Conservation (phyloP, 2,329 filamentous ascomycete species). For the Beauveria sp. region DNA sequence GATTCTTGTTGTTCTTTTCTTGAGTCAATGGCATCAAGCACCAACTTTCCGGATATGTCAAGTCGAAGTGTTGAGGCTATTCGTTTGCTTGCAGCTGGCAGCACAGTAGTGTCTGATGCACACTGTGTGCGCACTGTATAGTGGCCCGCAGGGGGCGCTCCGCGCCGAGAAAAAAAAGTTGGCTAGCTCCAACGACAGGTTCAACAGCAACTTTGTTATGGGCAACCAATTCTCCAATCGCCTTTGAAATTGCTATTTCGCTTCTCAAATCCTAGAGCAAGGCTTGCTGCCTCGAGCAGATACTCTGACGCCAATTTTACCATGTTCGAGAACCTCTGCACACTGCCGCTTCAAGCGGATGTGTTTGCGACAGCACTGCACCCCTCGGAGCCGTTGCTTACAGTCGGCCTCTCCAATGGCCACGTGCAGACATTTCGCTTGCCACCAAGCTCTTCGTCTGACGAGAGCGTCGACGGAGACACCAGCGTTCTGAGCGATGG, state of each 20-base stretch:
- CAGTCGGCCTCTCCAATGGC: conserved; percentile 76
- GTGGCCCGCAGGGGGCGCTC: neutral
- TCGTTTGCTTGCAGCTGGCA: neutral
- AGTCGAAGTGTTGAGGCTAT: neutral
- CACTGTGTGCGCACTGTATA: conserved; percentile 3
- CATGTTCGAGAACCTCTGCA: conserved; percentile 92
- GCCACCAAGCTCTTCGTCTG: conserved; percentile 43
- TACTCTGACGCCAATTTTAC: neutral
- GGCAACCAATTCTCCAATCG: neutral
- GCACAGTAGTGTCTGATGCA: neutral
- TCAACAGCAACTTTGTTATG: neutral
- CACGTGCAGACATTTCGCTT: conserved; percentile 81
- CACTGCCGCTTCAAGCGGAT: conserved; percentile 75
- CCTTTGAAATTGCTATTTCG: neutral
- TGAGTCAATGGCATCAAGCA: too few species aligned
- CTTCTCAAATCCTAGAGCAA: neutral
- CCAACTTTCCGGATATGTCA: too few species aligned
- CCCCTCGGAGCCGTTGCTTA: conserved; percentile 73
- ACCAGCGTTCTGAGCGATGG: conserved; percentile 50
- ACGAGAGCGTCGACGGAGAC: conserved; percentile 43
- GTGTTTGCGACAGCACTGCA: conserved; percentile 86
- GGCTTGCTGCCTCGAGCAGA: neutral
- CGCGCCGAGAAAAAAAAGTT: neutral
- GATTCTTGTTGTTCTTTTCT: neutral
- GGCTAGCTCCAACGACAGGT: neutral